Percentiles rank a stretch among this genome's conserved stretches.
phyloP scores from a whole-genome alignment of 1,284 basidiomycete species.

The Pisolithus thermaeus region DNA sequence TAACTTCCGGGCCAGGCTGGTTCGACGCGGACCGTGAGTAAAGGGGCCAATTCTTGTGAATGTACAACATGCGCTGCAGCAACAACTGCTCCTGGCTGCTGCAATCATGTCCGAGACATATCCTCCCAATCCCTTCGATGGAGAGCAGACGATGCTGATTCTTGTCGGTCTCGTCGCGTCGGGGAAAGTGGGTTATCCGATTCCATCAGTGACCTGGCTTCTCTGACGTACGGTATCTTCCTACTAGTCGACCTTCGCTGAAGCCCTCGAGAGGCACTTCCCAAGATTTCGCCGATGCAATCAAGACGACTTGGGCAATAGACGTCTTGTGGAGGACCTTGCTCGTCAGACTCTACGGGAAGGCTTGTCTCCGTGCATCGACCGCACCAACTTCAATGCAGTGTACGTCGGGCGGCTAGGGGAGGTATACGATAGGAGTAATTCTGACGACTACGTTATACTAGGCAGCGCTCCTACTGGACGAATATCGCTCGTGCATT shows the following conservation, averaged over 20 bases:
- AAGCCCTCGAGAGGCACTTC: conserved; percentile 51
- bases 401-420: conserved; percentile 37
- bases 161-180: conserved; percentile 65
- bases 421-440: not conserved
- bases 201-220: not conserved
- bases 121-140: conserved; percentile 19
- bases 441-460: conserved; percentile 5
- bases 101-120: not conserved
- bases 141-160: conserved; percentile 50
- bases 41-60: not conserved
- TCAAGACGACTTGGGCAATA: conserved; percentile 59
- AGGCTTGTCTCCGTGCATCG: conserved; percentile 64
- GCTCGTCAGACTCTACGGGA: conserved; percentile 43
- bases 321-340: conserved; percentile 52
- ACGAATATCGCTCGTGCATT: conserved; percentile 60
- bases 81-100: not conserved
- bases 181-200: conserved; percentile 49
- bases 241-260: conserved; percentile 67
- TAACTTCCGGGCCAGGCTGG: not conserved
- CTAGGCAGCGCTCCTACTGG: conserved; percentile 66
- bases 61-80: not conserved
- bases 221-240: conserved; percentile 1
- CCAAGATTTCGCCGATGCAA: conserved; percentile 61
- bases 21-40: not conserved
- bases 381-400: conserved; percentile 66